Conservation (phyloP, 1,284 basidiomycete species). For the Gymnopus androsaceus region DNA sequence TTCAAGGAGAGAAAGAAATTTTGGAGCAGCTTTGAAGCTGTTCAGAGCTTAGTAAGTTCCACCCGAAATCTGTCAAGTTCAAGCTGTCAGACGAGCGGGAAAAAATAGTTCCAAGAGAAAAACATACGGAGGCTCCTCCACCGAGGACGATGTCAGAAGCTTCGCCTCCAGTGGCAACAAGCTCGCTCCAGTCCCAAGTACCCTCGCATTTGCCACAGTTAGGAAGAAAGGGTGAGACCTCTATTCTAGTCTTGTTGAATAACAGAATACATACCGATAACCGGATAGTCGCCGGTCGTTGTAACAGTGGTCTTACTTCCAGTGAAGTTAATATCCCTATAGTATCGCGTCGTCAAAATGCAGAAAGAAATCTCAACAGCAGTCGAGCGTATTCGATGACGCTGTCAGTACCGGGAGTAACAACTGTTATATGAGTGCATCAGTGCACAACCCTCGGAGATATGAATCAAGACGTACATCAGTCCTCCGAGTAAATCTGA, state of each 20-base stretch:
- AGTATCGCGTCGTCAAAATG: neutral
- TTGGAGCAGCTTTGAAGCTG: too few relatives aligned
- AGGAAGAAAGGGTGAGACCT: neutral
- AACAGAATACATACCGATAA: conserved; percentile 30
- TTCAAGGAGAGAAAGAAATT: too few relatives aligned
- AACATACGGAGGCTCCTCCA: conserved; percentile 1
- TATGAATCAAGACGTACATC: neutral
- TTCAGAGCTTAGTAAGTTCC: conserved; percentile 8
- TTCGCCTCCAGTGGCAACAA: conserved; percentile 35
- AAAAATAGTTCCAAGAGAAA: neutral
- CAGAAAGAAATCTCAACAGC: neutral
- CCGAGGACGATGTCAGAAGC: conserved; percentile 3
- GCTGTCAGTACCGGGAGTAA: conserved; percentile 39
- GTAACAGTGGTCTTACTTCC: conserved; percentile 36
- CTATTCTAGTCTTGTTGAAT: conserved; percentile 23
- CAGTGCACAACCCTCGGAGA: neutral
- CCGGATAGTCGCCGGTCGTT: neutral
- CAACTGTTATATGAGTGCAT: conserved; percentile 22
- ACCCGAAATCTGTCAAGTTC: conserved; percentile 8
- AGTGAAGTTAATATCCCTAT: conserved; percentile 38
- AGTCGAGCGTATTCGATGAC: conserved; percentile 14
- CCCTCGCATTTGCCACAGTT: conserved; percentile 10
- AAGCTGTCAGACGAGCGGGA: neutral
- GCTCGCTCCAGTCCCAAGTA: conserved; percentile 53
- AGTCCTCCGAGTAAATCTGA: conserved; percentile 24